Percentiles rank a stretch among this genome's conserved stretches.
Evolutionary conservation across 2,329 filamentous ascomycete species (phyloP).

Genomic region (Sclerotinia borealis): DNA sequence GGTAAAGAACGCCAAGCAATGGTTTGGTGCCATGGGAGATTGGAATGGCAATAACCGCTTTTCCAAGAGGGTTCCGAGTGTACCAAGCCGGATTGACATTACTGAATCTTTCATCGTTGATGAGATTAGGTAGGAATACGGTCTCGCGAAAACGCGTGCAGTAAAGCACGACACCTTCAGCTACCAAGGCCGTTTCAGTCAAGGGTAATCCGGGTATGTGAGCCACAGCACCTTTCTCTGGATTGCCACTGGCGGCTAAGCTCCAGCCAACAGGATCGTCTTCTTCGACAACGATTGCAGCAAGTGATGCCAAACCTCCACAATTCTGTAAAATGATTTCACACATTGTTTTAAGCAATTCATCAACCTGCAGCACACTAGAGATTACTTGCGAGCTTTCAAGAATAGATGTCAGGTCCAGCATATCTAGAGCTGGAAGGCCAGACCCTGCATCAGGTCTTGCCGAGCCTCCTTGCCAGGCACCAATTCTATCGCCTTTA

Average conservation of each 20-base stretch:
- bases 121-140: constrained; percentile 67
- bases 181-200: constrained; percentile 60
- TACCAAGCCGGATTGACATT: constrained; percentile 68
- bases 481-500: constrained; percentile 53
- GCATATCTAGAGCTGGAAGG: constrained; percentile 73
- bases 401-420: constrained; percentile 72
- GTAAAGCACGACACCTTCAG: constrained; percentile 71
- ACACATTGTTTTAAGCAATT: constrained; percentile 73
- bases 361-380: constrained; percentile 69
- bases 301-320: constrained; percentile 62
- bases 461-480: constrained; percentile 55
- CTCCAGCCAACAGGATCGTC: constrained; percentile 54
- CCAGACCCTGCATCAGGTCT: constrained; percentile 53
- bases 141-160: constrained; percentile 70
- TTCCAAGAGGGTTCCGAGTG: constrained; percentile 60
- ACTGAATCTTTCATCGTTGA: constrained; percentile 71
- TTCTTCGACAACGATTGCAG: constrained; percentile 69
- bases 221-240: constrained; percentile 60
- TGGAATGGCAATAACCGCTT: constrained; percentile 72
- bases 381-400: constrained; percentile 76
- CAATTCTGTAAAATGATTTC: constrained; percentile 75
- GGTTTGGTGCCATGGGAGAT: constrained; percentile 67
- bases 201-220: constrained; percentile 62
- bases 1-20: constrained; percentile 67
- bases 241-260: constrained; percentile 67